phyloP scores from a whole-genome alignment of 495 filamentous ascomycete species.

The Umbilicaria muhlenbergii region DNA sequence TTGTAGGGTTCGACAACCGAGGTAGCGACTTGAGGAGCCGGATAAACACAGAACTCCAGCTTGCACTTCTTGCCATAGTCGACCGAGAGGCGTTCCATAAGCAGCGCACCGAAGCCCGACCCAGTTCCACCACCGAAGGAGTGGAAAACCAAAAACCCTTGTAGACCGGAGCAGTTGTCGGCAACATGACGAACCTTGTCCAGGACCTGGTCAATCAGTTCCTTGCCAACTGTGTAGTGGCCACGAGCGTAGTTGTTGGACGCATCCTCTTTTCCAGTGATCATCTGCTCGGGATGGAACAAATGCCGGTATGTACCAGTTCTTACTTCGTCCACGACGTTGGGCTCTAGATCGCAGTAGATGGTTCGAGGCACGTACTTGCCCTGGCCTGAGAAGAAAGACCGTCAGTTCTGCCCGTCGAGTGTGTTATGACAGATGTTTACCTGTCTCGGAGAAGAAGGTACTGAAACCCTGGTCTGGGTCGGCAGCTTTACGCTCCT shows the following conservation, averaged over 20 bases:
- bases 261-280: conserved; percentile 98
- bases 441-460: conserved; percentile 94
- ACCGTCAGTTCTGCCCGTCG: not conserved
- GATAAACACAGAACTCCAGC: conserved; percentile 98
- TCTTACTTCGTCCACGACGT: conserved; percentile 98
- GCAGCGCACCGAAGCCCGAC: conserved; percentile 92
- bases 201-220: conserved; percentile 91
- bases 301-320: conserved; percentile 89
- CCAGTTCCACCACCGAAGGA: conserved; percentile 98
- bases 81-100: conserved; percentile 94
- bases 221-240: conserved; percentile 98
- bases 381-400: conserved; percentile 57
- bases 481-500: conserved; percentile 85
- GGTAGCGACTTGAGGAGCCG: conserved; percentile 88
- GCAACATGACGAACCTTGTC: conserved; percentile 92
- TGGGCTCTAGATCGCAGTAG: conserved; percentile 99
- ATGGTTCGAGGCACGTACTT: conserved; percentile 98
- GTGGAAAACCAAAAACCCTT: conserved; percentile 98
- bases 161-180: conserved; percentile 93
- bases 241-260: conserved; percentile 99
- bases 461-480: conserved; percentile 98
- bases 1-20: conserved; percentile 99
- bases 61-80: conserved; percentile 99
- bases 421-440: no score
- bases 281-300: conserved; percentile 98